A percentile compares a stretch with the other conserved stretches of the same genome.
phyloP scores from a whole-genome alignment of 768 basidiomycete genomes.

The Lanmaoa pseudosensibilis region DNA sequence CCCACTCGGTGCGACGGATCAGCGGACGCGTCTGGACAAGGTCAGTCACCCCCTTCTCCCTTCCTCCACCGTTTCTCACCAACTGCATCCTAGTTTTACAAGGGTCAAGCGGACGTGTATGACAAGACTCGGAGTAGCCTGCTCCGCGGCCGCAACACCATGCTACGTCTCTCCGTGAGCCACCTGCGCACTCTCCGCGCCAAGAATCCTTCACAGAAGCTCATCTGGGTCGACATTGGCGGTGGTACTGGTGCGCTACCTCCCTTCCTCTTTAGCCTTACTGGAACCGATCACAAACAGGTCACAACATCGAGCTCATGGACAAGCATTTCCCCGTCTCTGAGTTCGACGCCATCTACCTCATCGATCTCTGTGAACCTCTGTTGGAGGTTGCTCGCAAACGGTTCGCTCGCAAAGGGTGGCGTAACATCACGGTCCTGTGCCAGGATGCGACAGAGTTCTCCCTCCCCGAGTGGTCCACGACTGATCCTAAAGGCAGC shows the following conservation, averaged over 20 bases:
- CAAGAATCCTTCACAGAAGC: conserved; percentile 41
- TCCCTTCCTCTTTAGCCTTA: not conserved
- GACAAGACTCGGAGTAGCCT: conserved; percentile 63
- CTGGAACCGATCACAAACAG: not conserved
- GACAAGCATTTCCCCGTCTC: conserved; percentile 56
- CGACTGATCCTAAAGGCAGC: conserved; percentile 52
- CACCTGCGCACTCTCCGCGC: conserved; percentile 53
- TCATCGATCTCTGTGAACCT: conserved; percentile 73
- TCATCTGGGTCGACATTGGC: conserved; percentile 79
- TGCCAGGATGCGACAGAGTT: conserved; percentile 75
- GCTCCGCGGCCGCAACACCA: conserved; percentile 68
- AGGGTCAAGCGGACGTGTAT: conserved; percentile 70
- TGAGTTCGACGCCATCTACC: conserved; percentile 65
- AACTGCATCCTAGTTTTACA: conserved; percentile 50
- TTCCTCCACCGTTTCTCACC: not conserved
- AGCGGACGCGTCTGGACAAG: conserved; percentile 46
- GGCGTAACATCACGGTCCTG: conserved; percentile 70
- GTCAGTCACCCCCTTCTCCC: conserved; percentile 19
- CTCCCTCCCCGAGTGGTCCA: conserved; percentile 56
- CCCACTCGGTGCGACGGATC: conserved; percentile 41
- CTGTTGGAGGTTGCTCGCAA: conserved; percentile 69
- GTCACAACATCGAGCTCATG: conserved; percentile 73
- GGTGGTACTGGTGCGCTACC: conserved; percentile 59
- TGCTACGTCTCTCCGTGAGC: conserved; percentile 65
- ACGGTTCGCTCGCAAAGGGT: conserved; percentile 64